These are phyloP conservation scores for Aureobasidium subglaciale DNA, from an alignment of 2,329 filamentous ascomycete species.

Conservation along the genomic window DNA sequence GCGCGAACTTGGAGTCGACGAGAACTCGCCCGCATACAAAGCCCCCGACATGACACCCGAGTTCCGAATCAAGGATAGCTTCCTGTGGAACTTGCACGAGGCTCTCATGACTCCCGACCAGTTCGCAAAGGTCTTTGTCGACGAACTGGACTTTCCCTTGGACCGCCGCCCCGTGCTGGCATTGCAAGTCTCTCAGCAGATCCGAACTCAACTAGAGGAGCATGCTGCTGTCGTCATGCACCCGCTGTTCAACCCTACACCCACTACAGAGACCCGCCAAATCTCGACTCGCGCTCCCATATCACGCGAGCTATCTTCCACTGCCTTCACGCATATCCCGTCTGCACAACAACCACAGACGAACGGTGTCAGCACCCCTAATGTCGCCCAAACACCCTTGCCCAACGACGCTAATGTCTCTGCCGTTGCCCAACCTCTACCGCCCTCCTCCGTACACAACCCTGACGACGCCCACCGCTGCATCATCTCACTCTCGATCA, in stretches of 20 bases:
- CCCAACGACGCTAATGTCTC: slow-evolving; percentile 52
- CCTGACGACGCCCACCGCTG: slow-evolving; percentile 93
- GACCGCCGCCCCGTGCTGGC: slow-evolving; percentile 56
- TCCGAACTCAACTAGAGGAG: slow-evolving; percentile 89
- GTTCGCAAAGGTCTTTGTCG: slow-evolving; percentile 83
- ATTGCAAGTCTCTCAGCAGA: slow-evolving; percentile 82
- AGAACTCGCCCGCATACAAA: slow-evolving; percentile 70
- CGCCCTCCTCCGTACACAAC: slow-evolving; percentile 56
- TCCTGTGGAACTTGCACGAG: slow-evolving; percentile 96
- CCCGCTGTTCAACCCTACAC: slow-evolving; percentile 60
- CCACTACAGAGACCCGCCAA: slow-evolving; percentile 23
- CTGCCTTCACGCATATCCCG: slow-evolving; percentile 29
- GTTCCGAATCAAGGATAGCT: slow-evolving; percentile 88
- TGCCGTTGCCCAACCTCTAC: slow-evolving; percentile 60
- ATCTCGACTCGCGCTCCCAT: slow-evolving; percentile 32
- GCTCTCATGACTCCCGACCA: slow-evolving; percentile 89
- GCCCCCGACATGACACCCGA: slow-evolving; percentile 71
- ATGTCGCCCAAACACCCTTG: slow-evolving; percentile 40
- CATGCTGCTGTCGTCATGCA: slow-evolving; percentile 92
- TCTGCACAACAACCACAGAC: slow-evolving; percentile 39
- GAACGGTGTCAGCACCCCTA: slow-evolving; percentile 38
- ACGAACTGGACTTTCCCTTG: slow-evolving; percentile 86
- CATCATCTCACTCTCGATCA: slow-evolving; percentile 84
- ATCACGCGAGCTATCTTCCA: slow-evolving; percentile 47
- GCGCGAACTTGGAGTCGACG: slow-evolving; percentile 55